Evolutionary conservation across 1,139 yeast genomes (phyloP).

Genomic region (Yamadazyma dushanensis): DNA sequence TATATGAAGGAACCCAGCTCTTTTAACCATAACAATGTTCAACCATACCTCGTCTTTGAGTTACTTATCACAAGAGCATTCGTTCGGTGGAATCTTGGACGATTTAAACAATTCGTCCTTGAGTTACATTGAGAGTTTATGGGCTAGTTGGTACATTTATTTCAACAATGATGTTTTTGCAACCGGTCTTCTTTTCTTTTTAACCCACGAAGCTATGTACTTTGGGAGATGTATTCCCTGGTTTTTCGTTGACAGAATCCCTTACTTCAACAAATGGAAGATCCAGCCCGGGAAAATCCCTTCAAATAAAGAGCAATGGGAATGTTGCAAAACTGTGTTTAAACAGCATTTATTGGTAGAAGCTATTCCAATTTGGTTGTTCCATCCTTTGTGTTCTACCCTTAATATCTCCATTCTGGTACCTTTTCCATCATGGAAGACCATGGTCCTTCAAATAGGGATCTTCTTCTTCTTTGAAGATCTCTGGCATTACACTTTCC

Average conservation of each 20-base stretch:
- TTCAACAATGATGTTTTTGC: conserved; percentile 78
- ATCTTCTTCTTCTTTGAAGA: conserved; percentile 85
- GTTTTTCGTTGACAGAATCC: conserved; percentile 43
- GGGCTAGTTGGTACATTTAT: conserved; percentile 80
- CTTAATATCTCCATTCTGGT: conserved; percentile 75
- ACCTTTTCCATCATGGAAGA: conserved; percentile 72
- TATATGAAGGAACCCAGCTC: not conserved
- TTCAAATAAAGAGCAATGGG: conserved; percentile 56
- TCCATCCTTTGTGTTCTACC: conserved; percentile 82
- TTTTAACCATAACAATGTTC: conserved; percentile 4
- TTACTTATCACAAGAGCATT: conserved; percentile 9
- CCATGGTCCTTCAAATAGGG: conserved; percentile 63
- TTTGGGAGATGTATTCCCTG: conserved; percentile 51
- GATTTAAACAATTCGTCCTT: conserved; percentile 12
- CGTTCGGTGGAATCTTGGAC: conserved; percentile 6
- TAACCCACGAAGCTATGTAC: conserved; percentile 43
- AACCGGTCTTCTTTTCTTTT: conserved; percentile 45
- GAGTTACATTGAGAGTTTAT: conserved; percentile 48
- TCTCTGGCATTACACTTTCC: conserved; percentile 95
- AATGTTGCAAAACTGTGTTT: conserved; percentile 81
- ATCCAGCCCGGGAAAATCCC: conserved; percentile 46
- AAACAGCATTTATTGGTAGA: conserved; percentile 87
- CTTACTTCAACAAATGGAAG: conserved; percentile 42
- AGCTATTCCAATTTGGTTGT: conserved; percentile 93
- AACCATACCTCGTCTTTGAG: conserved; percentile 14